Base-by-base conservation (phyloP, 139 green algal genomes). In the Micromonas pusilla region DNA sequence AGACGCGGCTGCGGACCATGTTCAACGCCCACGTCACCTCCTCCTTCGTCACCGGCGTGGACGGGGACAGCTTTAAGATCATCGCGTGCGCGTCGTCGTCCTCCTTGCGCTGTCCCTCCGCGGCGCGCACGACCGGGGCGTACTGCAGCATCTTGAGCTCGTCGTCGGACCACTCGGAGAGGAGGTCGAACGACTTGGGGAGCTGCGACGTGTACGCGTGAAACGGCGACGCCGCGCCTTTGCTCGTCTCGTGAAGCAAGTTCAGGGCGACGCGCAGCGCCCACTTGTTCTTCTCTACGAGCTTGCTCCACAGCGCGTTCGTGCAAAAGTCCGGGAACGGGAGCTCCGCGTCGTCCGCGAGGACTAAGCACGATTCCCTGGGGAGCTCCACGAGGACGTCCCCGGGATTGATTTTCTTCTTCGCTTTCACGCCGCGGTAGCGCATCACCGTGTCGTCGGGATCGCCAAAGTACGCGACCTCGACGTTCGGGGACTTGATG, bases 61-160 rank as follows among this genome's bases (percentile, higher is more conserved):
- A 19, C 38, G 37, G 26, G 23, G 68, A 38, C 34, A 62, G 38
- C 1, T 63, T 33, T 23, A 21, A 21, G 20, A 75, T 21, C 37
- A 75, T 38, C 33, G 20, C 33, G 23, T 31, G 32, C 3, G 68
- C 68, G 3, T 75, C 38, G 4, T 38, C 68, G 68, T 75, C 62
- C 37, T 75, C 68, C 25, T 36, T 25, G 13, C 36, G 37, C 68
- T 75, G 68, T 19, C 36, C 68, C 53, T 39, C 30, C 68, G 36
- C 37, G 1, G 53, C 19, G 34, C 53, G 60, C 21, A 25, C 68
- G 21, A 20, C 36, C 37, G 53, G 21, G 0, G 68, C 5, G 6
- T 75, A 75, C 38, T 75, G 68, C 5, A 75, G 30, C 30, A 23
- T 36, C 25, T 39, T 38, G 19, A 75, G 34, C 53, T 75, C 68